Base-by-base conservation (phyloP, 1,284 basidiomycete species). In the Papiliotrema fonsecae region DNA sequence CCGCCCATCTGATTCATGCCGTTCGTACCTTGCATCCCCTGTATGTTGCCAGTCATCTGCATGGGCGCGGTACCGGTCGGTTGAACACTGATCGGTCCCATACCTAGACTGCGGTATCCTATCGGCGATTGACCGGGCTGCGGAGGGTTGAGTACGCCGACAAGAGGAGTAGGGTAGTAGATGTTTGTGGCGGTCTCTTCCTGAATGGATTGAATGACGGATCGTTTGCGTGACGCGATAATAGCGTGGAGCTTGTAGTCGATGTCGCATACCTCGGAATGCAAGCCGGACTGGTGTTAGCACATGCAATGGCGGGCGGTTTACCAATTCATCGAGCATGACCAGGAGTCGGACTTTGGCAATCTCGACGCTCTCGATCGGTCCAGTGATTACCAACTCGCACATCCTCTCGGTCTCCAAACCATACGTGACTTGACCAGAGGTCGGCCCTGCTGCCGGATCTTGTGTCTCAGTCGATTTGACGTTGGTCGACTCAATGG, bases 101-200 rank as follows among this genome's bases (percentile, higher is more conserved):
- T 42, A 19, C 47, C 52, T 39, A 58, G 38, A 18, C 50, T 48
- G 16, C 58, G 57, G 52, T 69, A 67, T 16, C 62, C 64, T 10
- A 61, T 39, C 31, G 57, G 57, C 45, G 64, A 61, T 21, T 56
- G 42, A 11, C 61, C 60, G 10, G 64, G 61, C 37, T 65, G 64
- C 28, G 68, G 68, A 6, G 57, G 54, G 49, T 68, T 64, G 41
- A 93, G 79, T 19, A 93, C 81, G 41, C 88, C 90, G 58, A 92
- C 87, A 46, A 97, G 77, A 37, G 91, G 85, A 5, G 90, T 89
- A 26, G 94, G 91, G 57, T 90, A 81, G 73, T 97, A 98, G 53
- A 98, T 89, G 68, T 94, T 98, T 50, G 94, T 97, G 0, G 85
- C 92, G 0, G 94, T 97, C 73, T 97, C 92, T 73, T 97, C 92